These are phyloP conservation scores for Amanita jacksonii DNA, from an alignment of 768 basidiomycete species.

Conservation along the genomic window DNA sequence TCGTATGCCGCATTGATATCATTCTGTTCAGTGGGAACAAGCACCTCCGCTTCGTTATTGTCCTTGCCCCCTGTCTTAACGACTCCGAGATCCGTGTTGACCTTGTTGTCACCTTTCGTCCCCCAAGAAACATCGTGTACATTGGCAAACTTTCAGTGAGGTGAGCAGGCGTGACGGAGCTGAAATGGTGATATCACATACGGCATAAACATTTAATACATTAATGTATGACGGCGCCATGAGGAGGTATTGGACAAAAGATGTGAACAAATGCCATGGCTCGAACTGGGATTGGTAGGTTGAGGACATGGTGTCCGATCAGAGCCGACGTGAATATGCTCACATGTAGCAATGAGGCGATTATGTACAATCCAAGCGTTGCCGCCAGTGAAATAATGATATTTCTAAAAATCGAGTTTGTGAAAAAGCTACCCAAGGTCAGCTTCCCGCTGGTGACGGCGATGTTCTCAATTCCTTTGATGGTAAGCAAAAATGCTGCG, in stretches of 20 bases:
- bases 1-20: slow-evolving; percentile 89
- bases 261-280: slow-evolving; percentile 98
- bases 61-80: slow-evolving; percentile 50
- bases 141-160: slow-evolving; percentile 55
- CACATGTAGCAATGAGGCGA: slow-evolving; percentile 79
- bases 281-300: slow-evolving; percentile 52
- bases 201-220: slow-evolving; percentile 86
- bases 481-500: slow-evolving; percentile 72
- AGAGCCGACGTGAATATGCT: slow-evolving; percentile 23
- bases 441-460: slow-evolving; percentile 36
- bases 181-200: slow-evolving; percentile 22
- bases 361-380: slow-evolving; percentile 82
- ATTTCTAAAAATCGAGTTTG: slow-evolving; percentile 75
- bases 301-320: neutral
- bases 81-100: slow-evolving; percentile 76
- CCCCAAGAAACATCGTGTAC: slow-evolving; percentile 94
- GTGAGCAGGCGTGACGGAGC: neutral
- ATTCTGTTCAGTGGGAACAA: slow-evolving; percentile 76
- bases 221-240: slow-evolving; percentile 93
- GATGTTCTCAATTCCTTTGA: slow-evolving; percentile 67
- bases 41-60: slow-evolving; percentile 80
- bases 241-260: slow-evolving; percentile 85
- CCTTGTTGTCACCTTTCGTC: slow-evolving; percentile 90
- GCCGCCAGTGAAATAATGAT: slow-evolving; percentile 81
- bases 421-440: slow-evolving; percentile 51